Conservation (phyloP, 768 basidiomycete species). For the Ramaria rubella region DNA sequence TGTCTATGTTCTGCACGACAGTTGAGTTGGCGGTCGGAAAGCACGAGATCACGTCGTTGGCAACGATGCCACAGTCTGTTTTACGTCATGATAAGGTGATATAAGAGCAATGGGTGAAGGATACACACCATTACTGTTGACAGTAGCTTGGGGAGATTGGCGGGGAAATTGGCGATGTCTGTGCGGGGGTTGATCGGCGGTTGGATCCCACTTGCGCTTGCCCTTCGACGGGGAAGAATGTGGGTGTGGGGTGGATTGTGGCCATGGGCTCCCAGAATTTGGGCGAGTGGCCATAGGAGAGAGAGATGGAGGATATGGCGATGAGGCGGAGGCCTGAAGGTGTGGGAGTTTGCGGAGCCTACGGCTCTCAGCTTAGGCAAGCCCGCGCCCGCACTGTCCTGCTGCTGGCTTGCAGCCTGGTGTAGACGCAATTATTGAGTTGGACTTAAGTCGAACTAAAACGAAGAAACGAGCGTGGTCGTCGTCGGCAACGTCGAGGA, state of each 20-base stretch:
- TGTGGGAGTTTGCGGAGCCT: slow-evolving; percentile 8
- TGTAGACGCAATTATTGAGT: background rate
- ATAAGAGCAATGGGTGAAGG: background rate
- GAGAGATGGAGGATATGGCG: background rate
- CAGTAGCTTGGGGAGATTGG: background rate
- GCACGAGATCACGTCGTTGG: slow-evolving; percentile 73
- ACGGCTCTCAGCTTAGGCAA: background rate
- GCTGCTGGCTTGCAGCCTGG: background rate
- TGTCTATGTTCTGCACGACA: slow-evolving; percentile 69
- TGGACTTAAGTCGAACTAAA: background rate
- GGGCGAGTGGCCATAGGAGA: slow-evolving; percentile 8
- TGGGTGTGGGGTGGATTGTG: background rate
- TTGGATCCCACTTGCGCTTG: slow-evolving; percentile 1
- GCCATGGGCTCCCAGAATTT: slow-evolving; percentile 4
- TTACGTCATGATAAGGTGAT: background rate
- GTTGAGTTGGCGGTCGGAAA: slow-evolving; percentile 52
- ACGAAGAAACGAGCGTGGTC: background rate
- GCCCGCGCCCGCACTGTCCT: slow-evolving; percentile 1
- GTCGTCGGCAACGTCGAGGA: background rate
- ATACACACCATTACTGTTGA: background rate
- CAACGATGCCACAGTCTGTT: slow-evolving; percentile 27
- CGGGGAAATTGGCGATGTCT: background rate
- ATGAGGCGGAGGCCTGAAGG: slow-evolving; percentile 5
- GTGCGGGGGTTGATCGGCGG: background rate
- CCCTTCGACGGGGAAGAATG: background rate